These are phyloP conservation scores for Tetrapisispora fleetii DNA, from an alignment of 805 yeast genomes.

Conservation along the genomic window DNA sequence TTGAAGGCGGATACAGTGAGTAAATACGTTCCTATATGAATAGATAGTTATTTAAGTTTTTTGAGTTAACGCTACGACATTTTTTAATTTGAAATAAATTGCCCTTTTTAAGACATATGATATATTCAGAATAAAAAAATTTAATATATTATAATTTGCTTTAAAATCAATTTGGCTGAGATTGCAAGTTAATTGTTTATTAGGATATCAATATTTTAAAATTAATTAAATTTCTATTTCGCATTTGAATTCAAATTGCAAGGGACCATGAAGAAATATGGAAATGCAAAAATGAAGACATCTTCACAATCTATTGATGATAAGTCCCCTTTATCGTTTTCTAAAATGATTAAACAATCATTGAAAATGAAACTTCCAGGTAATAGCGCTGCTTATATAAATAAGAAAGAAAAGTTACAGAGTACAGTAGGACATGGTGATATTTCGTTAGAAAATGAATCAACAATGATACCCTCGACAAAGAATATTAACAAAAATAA, in stretches of 20 bases:
- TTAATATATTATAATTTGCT: no score
- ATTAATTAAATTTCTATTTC: no score
- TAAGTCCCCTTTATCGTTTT: not conserved
- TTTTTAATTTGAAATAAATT: no score
- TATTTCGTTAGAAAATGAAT: not conserved
- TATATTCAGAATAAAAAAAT: no score
- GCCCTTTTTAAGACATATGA: no score
- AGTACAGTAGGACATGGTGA: not conserved
- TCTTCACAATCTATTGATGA: not conserved
- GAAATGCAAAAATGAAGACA: not conserved
- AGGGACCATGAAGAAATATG: not conserved
- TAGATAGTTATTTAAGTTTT: no score
- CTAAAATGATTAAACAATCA: constrained; percentile 1
- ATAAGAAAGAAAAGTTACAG: not conserved
- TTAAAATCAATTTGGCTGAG: no score
- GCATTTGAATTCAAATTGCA: not conserved
- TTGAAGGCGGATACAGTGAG: no score
- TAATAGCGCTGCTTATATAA: not conserved
- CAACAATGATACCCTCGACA: not conserved
- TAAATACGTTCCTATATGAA: no score
- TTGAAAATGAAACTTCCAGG: not conserved
- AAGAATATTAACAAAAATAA: not conserved
- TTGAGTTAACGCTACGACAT: no score
- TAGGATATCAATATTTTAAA: no score
- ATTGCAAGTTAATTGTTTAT: no score